Evolutionary conservation across 176 grass and related monocot genomes (phyloP).

Genomic region (Avena insularis): DNA sequence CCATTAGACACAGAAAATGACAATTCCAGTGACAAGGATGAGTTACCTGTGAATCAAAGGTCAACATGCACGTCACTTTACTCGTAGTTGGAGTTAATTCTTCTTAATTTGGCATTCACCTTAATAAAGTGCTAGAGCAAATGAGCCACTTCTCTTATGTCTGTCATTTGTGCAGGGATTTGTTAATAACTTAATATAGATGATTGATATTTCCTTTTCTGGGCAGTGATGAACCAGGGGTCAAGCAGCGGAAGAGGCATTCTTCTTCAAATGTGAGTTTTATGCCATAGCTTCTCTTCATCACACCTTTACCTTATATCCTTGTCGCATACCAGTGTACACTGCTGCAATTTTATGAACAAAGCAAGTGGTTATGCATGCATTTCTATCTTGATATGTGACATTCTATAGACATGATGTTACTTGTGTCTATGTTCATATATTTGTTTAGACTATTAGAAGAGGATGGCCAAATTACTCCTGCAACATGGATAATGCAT

Average conservation of each 20-base stretch:
- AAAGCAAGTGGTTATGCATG: background rate
- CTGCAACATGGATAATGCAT: constrained; percentile 36
- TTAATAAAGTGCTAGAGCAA: background rate
- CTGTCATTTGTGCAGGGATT: constrained; percentile 3
- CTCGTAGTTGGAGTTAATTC: constrained; percentile 43
- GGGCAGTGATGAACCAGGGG: constrained; percentile 43
- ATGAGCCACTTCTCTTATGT: constrained; percentile 11
- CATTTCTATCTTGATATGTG: constrained; percentile 28
- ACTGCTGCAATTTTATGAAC: constrained; percentile 10
- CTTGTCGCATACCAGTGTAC: background rate
- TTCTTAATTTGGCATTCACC: constrained; percentile 3
- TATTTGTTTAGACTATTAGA: background rate
- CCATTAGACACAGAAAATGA: constrained; percentile 59
- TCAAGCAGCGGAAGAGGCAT: constrained; percentile 44
- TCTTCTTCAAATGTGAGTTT: constrained; percentile 63
- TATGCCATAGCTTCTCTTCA: constrained; percentile 1
- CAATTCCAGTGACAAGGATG: constrained; percentile 57
- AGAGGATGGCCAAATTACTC: background rate
- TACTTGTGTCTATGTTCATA: constrained; percentile 15
- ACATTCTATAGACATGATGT: constrained; percentile 13
- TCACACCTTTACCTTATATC: background rate
- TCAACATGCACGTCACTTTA: constrained; percentile 50
- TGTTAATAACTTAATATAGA: constrained; percentile 13
- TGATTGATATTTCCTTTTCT: constrained; percentile 41
- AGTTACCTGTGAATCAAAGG: constrained; percentile 53